Percentiles rank a stretch among this genome's conserved stretches.
Conservation (phyloP, 2,329 filamentous ascomycete species). For the Trichoderma koningii region DNA sequence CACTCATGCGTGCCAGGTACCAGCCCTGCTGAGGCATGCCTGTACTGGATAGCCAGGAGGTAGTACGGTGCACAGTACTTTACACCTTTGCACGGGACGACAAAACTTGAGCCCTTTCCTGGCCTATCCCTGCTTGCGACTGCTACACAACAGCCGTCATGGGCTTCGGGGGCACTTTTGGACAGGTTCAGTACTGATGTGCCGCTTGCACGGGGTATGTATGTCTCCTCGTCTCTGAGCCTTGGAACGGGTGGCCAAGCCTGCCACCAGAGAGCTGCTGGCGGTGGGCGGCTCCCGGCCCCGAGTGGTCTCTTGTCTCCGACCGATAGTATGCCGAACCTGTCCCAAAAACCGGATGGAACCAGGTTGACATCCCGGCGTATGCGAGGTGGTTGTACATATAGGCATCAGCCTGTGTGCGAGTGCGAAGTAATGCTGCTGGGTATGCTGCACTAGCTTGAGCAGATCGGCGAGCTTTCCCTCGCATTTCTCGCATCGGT, state of each 20-base stretch:
- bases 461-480: neutral
- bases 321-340: constrained; percentile 25
- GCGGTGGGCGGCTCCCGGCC: constrained; percentile 12
- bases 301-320: constrained; percentile 20
- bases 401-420: neutral
- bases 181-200: neutral
- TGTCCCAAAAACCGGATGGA: constrained; percentile 16
- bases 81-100: neutral
- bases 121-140: constrained; percentile 14
- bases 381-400: neutral
- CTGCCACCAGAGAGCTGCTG: neutral
- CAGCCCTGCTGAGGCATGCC: neutral
- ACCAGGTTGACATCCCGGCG: neutral
- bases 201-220: constrained; percentile 3
- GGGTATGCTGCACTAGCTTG: constrained; percentile 1
- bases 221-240: neutral
- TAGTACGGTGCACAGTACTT: constrained; percentile 3
- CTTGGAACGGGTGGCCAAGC: neutral
- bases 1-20: neutral
- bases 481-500: constrained; percentile 14
- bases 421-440: neutral
- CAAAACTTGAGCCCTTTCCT: neutral
- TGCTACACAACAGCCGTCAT: constrained; percentile 21
- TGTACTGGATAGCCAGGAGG: too few species aligned
- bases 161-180: constrained; percentile 27